phyloP scores from a whole-genome alignment of 306 rosid species.

The Canavalia gladiata region DNA sequence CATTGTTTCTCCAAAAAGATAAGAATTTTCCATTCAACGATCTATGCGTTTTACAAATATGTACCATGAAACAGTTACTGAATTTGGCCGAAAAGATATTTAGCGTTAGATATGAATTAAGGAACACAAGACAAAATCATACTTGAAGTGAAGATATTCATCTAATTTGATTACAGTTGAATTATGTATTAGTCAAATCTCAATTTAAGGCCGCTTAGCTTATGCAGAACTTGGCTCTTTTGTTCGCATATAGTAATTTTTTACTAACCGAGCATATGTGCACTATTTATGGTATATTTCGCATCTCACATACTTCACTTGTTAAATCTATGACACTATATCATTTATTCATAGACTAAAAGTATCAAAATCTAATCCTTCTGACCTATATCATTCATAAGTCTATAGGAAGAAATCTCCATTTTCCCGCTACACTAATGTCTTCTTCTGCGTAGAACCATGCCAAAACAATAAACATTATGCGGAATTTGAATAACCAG shows the following conservation, averaged over 20 bases:
- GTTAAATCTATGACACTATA: too few relatives aligned
- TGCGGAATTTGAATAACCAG: neutral
- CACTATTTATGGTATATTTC: neutral
- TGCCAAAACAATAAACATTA: slow-evolving; percentile 9
- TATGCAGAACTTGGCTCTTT: neutral
- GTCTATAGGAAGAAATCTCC: neutral
- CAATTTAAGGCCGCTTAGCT: slow-evolving; percentile 1
- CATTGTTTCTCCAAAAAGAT: neutral
- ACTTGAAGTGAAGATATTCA: neutral
- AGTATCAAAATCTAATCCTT: neutral
- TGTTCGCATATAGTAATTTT: neutral
- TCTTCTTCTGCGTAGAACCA: slow-evolving; percentile 10
- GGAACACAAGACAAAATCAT: neutral
- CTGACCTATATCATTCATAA: neutral
- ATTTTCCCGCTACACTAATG: neutral
- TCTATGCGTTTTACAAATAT: slow-evolving; percentile 17
- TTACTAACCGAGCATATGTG: neutral
- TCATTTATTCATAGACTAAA: neutral
- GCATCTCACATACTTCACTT: neutral
- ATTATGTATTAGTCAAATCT: neutral
- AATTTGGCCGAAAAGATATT: slow-evolving; percentile 24
- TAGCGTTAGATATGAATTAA: neutral
- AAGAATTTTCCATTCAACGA: neutral
- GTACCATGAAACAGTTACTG: neutral
- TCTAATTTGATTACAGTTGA: neutral